Evolutionary conservation across 352 stramenopile genomes (phyloP), one percentile per base, ranked within the genome.

Genomic region (Albugo candida): DNA sequence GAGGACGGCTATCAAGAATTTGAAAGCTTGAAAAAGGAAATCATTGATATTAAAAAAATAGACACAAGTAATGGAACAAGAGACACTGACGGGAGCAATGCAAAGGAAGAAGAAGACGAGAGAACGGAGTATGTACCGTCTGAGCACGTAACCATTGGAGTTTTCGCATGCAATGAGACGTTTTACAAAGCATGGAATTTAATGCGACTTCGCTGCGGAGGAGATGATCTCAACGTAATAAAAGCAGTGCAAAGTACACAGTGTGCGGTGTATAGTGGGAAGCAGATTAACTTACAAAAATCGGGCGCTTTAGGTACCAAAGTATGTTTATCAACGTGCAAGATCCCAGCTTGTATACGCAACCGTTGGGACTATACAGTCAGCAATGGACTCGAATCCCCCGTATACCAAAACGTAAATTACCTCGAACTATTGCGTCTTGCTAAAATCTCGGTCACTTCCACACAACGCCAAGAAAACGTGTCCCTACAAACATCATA

Each of bases 161-260:
- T 70, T 47, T 91, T 89, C 51, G 65, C 49, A 6, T 89, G 76
- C 48, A 74, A 89, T 49, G 59, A 64, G 11, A 62, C 60, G 17
- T 89, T 89, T 53, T 89, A 89, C 58, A 55, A 68, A n/a, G 73
- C 75, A 5, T 89, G 76, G 76, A 40, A 48, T 17, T 60, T 63
- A 40, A 76, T 84, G 55, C 67, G 67, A 5, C 61, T 89, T 39
- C 79, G 60, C 17, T 89, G 76, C 34, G 64, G 56, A 36, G 70
- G 59, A 31, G 47, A 55, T 0, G 51, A 66, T 11, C 52, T 89
- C 12, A 65, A 86, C 35, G 64, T 72, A 11, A 34, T 36, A 19
- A 19, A 41, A 1, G 76, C 76, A 1, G 71, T 70, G 2, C 55
- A 64, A 8, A 61, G 72, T 31, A 64, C 70, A 14, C 60, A 83